A percentile compares a stretch with the other conserved stretches of the same genome.
These are phyloP conservation scores for Paecilomyces fulvus DNA, from an alignment of 2,329 filamentous ascomycete genomes.

Conservation along the genomic window DNA sequence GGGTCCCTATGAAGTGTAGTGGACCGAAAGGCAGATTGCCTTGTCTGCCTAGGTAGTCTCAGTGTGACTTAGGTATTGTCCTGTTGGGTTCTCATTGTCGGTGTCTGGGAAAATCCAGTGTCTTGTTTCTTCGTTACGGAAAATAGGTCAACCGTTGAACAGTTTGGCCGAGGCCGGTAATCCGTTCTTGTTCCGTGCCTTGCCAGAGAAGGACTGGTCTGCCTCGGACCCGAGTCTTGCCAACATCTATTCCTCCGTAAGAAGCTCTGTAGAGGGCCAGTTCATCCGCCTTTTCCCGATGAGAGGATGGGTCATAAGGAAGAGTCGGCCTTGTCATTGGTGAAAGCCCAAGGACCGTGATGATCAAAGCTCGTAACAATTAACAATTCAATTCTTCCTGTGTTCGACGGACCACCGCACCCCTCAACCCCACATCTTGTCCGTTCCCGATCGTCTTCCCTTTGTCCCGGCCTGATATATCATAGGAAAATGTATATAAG, in stretches of 20 bases:
- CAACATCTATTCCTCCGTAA: not conserved
- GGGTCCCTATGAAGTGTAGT: not conserved
- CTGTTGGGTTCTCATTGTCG: not conserved
- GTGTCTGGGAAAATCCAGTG: not conserved
- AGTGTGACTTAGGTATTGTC: not conserved
- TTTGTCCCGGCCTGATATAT: not conserved
- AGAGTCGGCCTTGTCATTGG: conserved; percentile 10
- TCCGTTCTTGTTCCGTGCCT: not conserved
- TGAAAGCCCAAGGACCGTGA: conserved; percentile 10
- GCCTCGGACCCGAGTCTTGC: not conserved
- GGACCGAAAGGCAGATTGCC: not conserved
- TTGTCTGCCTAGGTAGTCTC: not conserved
- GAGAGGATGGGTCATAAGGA: conserved; percentile 4
- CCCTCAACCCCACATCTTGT: not conserved
- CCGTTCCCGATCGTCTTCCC: not conserved
- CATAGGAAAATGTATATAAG: not conserved
- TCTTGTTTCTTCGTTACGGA: not conserved
- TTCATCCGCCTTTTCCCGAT: conserved; percentile 28
- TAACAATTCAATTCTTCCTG: too few relatives aligned
- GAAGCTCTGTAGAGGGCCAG: conserved; percentile 7
- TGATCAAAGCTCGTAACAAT: not conserved
- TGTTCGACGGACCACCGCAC: not conserved
- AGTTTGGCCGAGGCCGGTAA: not conserved
- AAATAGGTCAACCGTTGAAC: not conserved
- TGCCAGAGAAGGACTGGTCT: not conserved